These are phyloP conservation scores for Adiantum capillusveneris DNA, from an alignment of 75 land plant genomes.

Conservation along the genomic window DNA sequence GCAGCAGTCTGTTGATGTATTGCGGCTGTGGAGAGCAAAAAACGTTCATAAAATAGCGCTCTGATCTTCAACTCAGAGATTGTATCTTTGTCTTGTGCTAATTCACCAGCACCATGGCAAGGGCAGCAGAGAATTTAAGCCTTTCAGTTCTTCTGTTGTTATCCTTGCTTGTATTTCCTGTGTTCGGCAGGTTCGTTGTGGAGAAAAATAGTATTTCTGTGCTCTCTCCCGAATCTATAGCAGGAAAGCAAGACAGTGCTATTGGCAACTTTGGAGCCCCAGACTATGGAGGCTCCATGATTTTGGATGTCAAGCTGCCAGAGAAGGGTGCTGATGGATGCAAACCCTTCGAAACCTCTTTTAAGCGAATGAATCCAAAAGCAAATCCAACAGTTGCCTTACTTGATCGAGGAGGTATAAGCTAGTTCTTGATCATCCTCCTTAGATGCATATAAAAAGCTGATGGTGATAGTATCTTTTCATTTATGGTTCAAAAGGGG, in stretches of 20 bases:
- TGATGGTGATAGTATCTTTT: too few species aligned
- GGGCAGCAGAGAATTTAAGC: too few species aligned
- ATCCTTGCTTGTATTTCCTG: too few species aligned
- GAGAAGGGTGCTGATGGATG: constrained; percentile 18
- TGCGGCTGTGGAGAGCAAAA: too few species aligned
- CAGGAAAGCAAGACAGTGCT: constrained; percentile 42
- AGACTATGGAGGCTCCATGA: constrained; percentile 53
- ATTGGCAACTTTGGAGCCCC: constrained; percentile 69
- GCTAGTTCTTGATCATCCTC: not conserved
- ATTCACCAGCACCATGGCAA: too few species aligned
- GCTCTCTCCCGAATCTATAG: constrained; percentile 34
- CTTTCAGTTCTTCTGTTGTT: too few species aligned
- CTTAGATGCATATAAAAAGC: too few species aligned
- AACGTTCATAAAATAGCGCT: too few species aligned
- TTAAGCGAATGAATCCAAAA: not conserved
- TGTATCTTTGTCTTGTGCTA: too few species aligned
- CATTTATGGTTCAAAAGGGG: too few species aligned
- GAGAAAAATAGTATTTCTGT: constrained; percentile 55
- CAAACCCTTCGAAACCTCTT: constrained; percentile 21
- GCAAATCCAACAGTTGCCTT: constrained; percentile 51
- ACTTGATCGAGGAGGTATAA: constrained; percentile 77
- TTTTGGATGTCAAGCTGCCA: constrained; percentile 37
- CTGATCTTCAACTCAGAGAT: too few species aligned
- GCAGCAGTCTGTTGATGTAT: too few species aligned
- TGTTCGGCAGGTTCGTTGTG: constrained; percentile 29